A percentile compares a stretch with the other conserved stretches of the same genome.
These are phyloP conservation scores for Metarhizium guizhouense DNA, from an alignment of 2,329 filamentous ascomycete species.

Conservation along the genomic window DNA sequence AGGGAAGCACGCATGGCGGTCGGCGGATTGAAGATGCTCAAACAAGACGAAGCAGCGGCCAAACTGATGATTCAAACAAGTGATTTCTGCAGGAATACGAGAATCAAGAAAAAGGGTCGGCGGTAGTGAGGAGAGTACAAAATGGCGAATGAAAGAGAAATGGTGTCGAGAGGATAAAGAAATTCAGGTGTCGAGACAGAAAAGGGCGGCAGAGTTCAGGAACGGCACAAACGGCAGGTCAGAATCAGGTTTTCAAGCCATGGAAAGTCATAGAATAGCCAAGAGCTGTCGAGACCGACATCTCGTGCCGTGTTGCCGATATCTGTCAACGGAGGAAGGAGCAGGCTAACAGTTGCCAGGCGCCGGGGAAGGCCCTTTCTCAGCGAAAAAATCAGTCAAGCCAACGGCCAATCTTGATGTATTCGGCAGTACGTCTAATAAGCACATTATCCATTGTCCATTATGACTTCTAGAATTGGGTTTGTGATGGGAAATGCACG, in stretches of 20 bases:
- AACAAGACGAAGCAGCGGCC: not conserved
- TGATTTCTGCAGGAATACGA: constrained; percentile 1
- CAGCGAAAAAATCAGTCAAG: not conserved
- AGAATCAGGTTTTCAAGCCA: not conserved
- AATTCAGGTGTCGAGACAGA: not conserved
- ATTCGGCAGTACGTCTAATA: not conserved
- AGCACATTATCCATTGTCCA: not conserved
- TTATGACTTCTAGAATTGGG: not conserved
- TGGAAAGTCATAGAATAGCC: not conserved
- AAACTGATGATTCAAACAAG: constrained; percentile 3
- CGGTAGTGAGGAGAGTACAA: constrained; percentile 2
- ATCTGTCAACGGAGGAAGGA: constrained; percentile 8
- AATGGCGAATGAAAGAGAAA: constrained; percentile 1
- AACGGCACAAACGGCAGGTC: not conserved
- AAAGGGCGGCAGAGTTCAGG: not conserved
- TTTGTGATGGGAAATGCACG: not conserved
- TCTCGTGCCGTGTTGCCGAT: not conserved
- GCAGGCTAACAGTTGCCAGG: constrained; percentile 2
- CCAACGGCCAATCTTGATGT: not conserved
- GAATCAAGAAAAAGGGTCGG: constrained; percentile 1
- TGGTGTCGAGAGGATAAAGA: not conserved
- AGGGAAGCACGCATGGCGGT: constrained; percentile 29
- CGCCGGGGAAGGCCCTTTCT: constrained; percentile 5
- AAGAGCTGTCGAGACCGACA: not conserved
- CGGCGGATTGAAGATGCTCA: not conserved